Base-by-base conservation (phyloP, 2,329 filamentous ascomycete species). In the Cladosporium sp. region DNA sequence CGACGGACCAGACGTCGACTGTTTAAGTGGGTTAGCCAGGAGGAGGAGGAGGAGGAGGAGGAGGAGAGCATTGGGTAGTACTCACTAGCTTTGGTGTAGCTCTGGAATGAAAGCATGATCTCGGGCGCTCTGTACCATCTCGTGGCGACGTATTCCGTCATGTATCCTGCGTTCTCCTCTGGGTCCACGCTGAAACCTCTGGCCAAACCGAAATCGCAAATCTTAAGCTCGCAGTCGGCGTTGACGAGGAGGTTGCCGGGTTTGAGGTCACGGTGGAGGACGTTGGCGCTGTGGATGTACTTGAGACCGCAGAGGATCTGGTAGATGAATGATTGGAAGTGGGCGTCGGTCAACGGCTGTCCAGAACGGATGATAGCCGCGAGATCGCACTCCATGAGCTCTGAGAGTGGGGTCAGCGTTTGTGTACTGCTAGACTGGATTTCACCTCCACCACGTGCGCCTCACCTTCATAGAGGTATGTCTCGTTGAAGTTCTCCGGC, bases 311-410 rank as follows among this genome's bases (percentile, higher is more conserved):
- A 90, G 54, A 98, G 83, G 2, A 93, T 98, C 77, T 98, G 93
- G 79, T 98, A 98, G 74, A 98, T 98, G 76, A 98, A 98, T 77
- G 98, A 98, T 74, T 98, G 93, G 78, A 98, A 98, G 73, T 98
- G 93, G 52, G 93, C 93, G 69, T 98, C 93, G 67, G 93, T 98
- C 69, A 98, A 79, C 44, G 93, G 91, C 71, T 98, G 93, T 57
- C 93, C 93, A 40, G 92, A 97, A 62, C 93, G 85, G 65, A 98
- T 97, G 70, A 98, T 98, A 61, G 93, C 93, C 32, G 93, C 93
- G 70, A 98, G 74, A 74, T 98, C 93, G 75, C 93, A 97, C 70
- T 98, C 93, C 93, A 98, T 98, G 71, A 98, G 80, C 74, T 98
- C 93, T 96, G 68, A 35, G 41, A n/a, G 6, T 11, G 2, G 3